These are phyloP conservation scores for Annulohypoxylon maeteangense DNA, from an alignment of 495 filamentous ascomycete species.

Conservation along the genomic window DNA sequence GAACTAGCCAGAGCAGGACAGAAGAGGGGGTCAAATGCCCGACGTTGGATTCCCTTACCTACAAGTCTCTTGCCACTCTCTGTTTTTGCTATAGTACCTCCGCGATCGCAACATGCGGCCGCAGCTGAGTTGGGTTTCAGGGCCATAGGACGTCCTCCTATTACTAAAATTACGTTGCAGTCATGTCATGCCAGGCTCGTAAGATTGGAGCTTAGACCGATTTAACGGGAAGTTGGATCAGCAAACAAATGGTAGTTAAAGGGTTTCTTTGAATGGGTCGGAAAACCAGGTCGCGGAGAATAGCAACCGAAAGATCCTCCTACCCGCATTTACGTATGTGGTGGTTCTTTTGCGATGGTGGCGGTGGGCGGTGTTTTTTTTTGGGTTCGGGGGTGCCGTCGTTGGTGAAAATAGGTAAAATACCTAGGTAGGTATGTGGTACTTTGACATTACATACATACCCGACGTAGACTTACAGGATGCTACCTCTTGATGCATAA, in stretches of 20 bases:
- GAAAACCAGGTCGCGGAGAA: slow-evolving; percentile 34
- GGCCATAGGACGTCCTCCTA: slow-evolving; percentile 23
- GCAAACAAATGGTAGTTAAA: slow-evolving; percentile 10
- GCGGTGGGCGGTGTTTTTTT: neutral
- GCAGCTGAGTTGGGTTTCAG: slow-evolving; percentile 4
- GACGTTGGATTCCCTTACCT: slow-evolving; percentile 35
- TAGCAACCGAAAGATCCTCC: slow-evolving; percentile 29
- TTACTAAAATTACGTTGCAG: slow-evolving; percentile 41
- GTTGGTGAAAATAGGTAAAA: slow-evolving; percentile 18
- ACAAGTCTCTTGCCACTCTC: slow-evolving; percentile 24
- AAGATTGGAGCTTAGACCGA: slow-evolving; percentile 29
- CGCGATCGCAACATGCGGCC: slow-evolving; percentile 31
- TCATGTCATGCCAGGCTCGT: slow-evolving; percentile 30
- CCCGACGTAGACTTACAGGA: slow-evolving; percentile 23
- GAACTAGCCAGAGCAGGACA: slow-evolving; percentile 20
- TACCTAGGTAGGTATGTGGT: slow-evolving; percentile 37
- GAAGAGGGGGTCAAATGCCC: slow-evolving; percentile 35
- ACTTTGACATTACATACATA: slow-evolving; percentile 41
- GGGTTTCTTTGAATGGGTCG: slow-evolving; percentile 6
- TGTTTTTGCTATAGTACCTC: slow-evolving; percentile 31
- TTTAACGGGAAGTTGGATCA: slow-evolving; percentile 4
- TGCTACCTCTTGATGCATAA: slow-evolving; percentile 32
- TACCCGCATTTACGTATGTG: slow-evolving; percentile 15
- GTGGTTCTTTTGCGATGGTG: slow-evolving; percentile 8
- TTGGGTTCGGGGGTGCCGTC: slow-evolving; percentile 2